Evolutionary conservation across 2,329 filamentous ascomycete genomes (phyloP), one percentile per base, ranked within the genome.

Genomic region (Drechmeria coniospora): DNA sequence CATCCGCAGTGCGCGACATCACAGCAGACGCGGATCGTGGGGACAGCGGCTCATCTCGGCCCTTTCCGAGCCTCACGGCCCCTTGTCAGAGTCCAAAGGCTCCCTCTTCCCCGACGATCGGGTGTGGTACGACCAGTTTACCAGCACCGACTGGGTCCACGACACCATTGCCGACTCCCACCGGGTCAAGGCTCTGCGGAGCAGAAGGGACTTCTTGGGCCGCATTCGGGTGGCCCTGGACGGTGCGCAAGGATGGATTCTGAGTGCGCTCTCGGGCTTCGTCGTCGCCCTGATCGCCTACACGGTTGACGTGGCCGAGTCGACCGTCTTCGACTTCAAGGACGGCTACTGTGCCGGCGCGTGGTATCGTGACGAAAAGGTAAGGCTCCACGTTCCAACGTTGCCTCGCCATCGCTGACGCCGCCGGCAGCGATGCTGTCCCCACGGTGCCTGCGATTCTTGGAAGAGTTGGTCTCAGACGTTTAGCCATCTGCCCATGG

Each of bases 121-220:
- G 34, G 79, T 92, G 8, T 95, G 90, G 90, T 95, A 95, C 55
- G 90, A 98, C 59, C 90, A 98, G 54, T 93, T 93, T 46, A 93
- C 84, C 5, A 92, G 82, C 6, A 94, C 83, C 30, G 87, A 98
- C 51, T 98, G 90, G 90, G 86, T 98, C 1, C 87, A 93, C 49
- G 90, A 98, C 53, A 86, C 79, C 50, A 94, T 98, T 40, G 82
- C 84, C 44, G 90, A 95, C 54, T 83, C 86, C 8, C 82, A 84
- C 43, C 79, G 90, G 15, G 74, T 92, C 27, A 90, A 92, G 50
- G 75, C 75, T 29, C 64, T 98, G 21, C 73, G 83, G 27, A 75
- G 68, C 42, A 68, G 84, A 26, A 92, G 79, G 49, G 90, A 87
- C 54, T 67, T 93, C 34, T 75, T 77, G 47, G 87, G 87, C n/a